A percentile compares a stretch with the other conserved stretches of the same genome.
These are phyloP conservation scores for Rutstroemia sp. DNA, from an alignment of 2,329 filamentous ascomycete genomes.

Conservation along the genomic window DNA sequence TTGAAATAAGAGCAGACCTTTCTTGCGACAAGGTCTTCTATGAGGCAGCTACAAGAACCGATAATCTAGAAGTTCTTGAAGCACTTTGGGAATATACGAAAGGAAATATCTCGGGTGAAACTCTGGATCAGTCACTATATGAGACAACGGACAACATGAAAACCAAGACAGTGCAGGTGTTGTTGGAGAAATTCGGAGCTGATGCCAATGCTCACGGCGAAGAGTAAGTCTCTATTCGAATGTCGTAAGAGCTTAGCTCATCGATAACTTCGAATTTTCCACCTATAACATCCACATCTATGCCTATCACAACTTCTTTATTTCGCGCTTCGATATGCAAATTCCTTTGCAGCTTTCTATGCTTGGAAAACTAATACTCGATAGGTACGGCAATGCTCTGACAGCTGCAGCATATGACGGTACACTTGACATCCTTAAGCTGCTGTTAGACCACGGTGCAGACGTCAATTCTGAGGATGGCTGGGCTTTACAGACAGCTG, in stretches of 20 bases:
- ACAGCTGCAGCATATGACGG: not conserved
- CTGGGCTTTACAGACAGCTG: constrained; percentile 3
- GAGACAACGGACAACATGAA: not conserved
- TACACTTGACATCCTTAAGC: not conserved
- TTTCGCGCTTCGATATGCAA: no score
- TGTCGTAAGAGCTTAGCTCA: no score
- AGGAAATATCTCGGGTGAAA: no score
- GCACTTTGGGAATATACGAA: no score
- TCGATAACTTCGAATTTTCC: not conserved
- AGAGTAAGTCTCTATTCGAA: not conserved
- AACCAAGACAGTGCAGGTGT: not conserved
- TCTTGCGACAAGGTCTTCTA: not conserved
- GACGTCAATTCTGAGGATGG: not conserved
- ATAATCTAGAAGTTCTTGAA: not conserved
- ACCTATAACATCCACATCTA: not conserved
- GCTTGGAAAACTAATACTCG: not conserved
- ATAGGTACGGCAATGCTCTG: not conserved
- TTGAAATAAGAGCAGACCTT: not conserved
- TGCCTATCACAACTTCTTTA: not conserved
- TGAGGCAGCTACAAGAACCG: not conserved
- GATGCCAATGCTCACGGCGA: not conserved
- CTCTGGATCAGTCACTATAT: not conserved
- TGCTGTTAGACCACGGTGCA: not conserved
- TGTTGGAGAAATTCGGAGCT: not conserved
- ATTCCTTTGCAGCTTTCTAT: no score